A percentile compares a stretch with the other conserved stretches of the same genome.
Conservation (phyloP, 108 stramenopile species). For the Cyclostephanos invisitatus region DNA sequence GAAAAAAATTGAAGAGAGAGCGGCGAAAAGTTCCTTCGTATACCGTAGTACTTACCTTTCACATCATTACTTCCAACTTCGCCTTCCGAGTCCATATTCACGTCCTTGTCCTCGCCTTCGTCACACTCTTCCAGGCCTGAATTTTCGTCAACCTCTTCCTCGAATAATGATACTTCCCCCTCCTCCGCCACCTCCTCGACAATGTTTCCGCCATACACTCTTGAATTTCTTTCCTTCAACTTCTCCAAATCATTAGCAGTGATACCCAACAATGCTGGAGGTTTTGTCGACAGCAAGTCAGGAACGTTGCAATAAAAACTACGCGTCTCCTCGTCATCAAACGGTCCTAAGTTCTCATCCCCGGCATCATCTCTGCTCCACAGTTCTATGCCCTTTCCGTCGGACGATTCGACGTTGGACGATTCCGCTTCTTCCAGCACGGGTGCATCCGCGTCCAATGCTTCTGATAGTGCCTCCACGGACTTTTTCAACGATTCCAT, state of each 20-base stretch:
- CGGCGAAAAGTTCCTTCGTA: background rate
- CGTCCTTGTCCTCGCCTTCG: conserved; percentile 55
- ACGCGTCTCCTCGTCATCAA: conserved; percentile 90
- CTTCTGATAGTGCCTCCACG: conserved; percentile 79
- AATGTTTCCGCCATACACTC: conserved; percentile 61
- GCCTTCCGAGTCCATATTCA: conserved; percentile 40
- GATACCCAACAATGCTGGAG: conserved; percentile 85
- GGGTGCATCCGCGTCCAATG: conserved; percentile 72
- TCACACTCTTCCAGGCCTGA: conserved; percentile 45
- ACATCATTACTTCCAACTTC: conserved; percentile 26
- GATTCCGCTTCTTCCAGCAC: conserved; percentile 72
- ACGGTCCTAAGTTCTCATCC: conserved; percentile 75
- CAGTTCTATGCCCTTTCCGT: conserved; percentile 65
- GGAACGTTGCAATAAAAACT: conserved; percentile 95
- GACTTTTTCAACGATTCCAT: conserved; percentile 77
- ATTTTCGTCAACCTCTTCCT: conserved; percentile 30
- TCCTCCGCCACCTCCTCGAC: conserved; percentile 43
- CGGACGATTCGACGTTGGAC: conserved; percentile 43
- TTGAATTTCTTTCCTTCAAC: conserved; percentile 62
- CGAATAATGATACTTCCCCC: conserved; percentile 25
- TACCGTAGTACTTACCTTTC: conserved; percentile 29
- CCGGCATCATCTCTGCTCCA: conserved; percentile 80
- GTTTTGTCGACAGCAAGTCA: conserved; percentile 88
- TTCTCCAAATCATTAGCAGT: conserved; percentile 74
- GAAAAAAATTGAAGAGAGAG: background rate